Evolutionary conservation across 1,284 basidiomycete genomes (phyloP), one percentile per base, ranked within the genome.

Genomic region (Phlebopus sp.): DNA sequence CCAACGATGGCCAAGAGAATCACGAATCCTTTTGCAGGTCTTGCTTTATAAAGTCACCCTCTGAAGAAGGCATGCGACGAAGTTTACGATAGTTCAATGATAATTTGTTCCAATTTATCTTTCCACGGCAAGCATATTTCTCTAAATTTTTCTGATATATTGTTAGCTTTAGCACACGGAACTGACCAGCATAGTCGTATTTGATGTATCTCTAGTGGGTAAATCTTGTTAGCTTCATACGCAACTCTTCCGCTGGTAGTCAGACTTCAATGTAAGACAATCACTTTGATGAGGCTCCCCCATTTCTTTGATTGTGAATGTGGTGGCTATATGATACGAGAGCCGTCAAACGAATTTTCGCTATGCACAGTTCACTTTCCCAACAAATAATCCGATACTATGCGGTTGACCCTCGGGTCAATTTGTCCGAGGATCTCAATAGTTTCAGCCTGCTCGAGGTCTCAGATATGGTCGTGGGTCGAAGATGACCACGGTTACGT

Each of bases 21-120:
- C 31, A 55, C 56, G 27, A 68, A 69, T 42, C 62, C 67, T 7
- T 68, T 68, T 44, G 27, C 54, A 5, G 62, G 62, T n/a, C 19
- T 57, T 34, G 64, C 64, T 5, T 11, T 66, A 42, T 64, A 55
- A 46, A 44, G 37, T 10, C 39, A 49, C 34, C 2, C 25, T 25
- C 8, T 25, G 25, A 25, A 25, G 25, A 25, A 25, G 5, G 25
- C 25, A 25, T 25, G 25, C 5, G 8, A 5, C 8, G 25, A 8
- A 8, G 25, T 5, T 8, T 47, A 17, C 2, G n/a, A 42, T 48
- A 56, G 25, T 1, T 15, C 57, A 47, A 52, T 48, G 21, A 17
- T 5, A 41, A 42, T 40, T 15, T 47, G 44, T 46, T 59, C 17
- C 23, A 14, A 39, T 7, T 25, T 8, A 15, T 36, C 15, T 35